Evolutionary conservation across 306 rosid genomes (phyloP), one percentile per base, ranked within the genome.

Genomic region (Lithocarpus polystachyus): DNA sequence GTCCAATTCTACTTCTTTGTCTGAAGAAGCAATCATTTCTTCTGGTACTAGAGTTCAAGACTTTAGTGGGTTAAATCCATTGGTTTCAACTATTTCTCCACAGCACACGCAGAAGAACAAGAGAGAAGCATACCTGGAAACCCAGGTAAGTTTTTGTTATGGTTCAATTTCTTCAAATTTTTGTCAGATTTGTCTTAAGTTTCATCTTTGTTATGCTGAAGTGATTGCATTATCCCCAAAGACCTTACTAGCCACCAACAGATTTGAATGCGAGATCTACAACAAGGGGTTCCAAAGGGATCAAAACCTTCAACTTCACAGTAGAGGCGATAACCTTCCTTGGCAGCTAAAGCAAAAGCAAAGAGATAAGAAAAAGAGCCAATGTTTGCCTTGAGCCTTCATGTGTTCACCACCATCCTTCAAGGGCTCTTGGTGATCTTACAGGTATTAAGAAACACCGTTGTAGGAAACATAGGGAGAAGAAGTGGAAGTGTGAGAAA

Each of bases 401-500:
- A 0, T 92, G 98, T 5, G 97, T 94, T 45, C 98, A 92, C 82
- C 96, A 94, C 79, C 88, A 92, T 85, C 97, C 97, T 1, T 86
- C 86, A 19, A 92, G 97, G 31, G 98, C 97, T 2, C 57, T 94
- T 3, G 98, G 98, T 24, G 98, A 93, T 82, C 95, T 93, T 20
- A 93, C 97, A 0, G 97, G 98, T 6, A 91, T 93, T 35, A 93
- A 93, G 57, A 93, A 93, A 75, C 97, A 90, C 65, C 91, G 79
- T 57, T 89, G 97, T 87, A 81, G 98, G 17, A 93, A 93, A 82
- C 98, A 90, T 29, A 93, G 95, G 0, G 98, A 90, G 82, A 91
- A 91, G 80, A 93, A 91, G 78, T 93, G 98, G 98, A 93, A 93
- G 76, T 93, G 98, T 75, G n/a, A n/a, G n/a, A n/a, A n/a, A n/a